Evolutionary conservation across 768 basidiomycete genomes (phyloP).

Genomic region (Heimioporus sp.): DNA sequence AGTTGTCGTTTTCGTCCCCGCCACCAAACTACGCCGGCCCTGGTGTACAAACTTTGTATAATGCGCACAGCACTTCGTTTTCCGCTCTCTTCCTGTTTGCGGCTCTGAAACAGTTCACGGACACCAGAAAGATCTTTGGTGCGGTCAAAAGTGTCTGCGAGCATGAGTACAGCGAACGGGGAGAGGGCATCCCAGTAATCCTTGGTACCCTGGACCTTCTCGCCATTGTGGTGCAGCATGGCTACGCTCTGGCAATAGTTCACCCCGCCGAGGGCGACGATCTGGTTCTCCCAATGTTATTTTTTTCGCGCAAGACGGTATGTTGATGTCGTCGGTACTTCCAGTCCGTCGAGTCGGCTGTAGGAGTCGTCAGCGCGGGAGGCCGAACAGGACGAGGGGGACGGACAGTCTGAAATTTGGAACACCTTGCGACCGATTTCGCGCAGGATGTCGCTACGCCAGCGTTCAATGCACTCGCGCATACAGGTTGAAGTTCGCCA

Average conservation of each 20-base stretch:
- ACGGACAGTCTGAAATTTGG: slow-evolving; percentile 93
- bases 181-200: slow-evolving; percentile 83
- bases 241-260: slow-evolving; percentile 93
- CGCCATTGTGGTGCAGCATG: slow-evolving; percentile 92
- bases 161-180: background rate
- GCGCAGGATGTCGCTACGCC: slow-evolving; percentile 92
- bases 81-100: slow-evolving; percentile 87
- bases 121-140: slow-evolving; percentile 96
- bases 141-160: slow-evolving; percentile 91
- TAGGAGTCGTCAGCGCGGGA: too few relatives aligned
- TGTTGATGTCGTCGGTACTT: slow-evolving; percentile 99
- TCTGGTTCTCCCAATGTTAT: slow-evolving; percentile 97
- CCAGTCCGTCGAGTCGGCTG: slow-evolving; percentile 92
- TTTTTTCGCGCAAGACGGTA: slow-evolving; percentile 93
- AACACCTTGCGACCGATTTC: slow-evolving; percentile 97
- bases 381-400: background rate
- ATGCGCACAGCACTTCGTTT: slow-evolving; percentile 63
- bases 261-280: slow-evolving; percentile 92
- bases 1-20: slow-evolving; percentile 69
- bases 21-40: slow-evolving; percentile 92
- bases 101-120: slow-evolving; percentile 87
- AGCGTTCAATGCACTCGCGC: slow-evolving; percentile 91
- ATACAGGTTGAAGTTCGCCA: slow-evolving; percentile 93
- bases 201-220: slow-evolving; percentile 93
- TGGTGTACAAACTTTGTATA: slow-evolving; percentile 90